Percentiles rank a stretch among this genome's conserved stretches.
phyloP scores from a whole-genome alignment of 192 early-diverging fungal species.

The Podila epigama region DNA sequence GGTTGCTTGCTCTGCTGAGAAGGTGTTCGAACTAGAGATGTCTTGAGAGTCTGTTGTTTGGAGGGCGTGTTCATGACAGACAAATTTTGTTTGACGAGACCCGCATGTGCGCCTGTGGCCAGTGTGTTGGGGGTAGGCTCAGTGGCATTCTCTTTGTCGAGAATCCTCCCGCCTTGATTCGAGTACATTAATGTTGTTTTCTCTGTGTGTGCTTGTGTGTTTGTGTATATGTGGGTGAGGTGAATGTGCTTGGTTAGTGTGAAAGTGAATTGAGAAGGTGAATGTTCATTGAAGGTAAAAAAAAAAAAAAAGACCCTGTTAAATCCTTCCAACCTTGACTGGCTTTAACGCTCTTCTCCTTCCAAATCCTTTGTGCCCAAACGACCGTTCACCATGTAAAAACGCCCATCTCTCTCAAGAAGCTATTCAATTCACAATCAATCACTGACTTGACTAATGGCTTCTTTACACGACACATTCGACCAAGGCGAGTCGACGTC shows the following conservation, averaged over 20 bases:
- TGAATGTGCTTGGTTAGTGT: too few relatives aligned
- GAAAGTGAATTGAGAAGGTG: too few relatives aligned
- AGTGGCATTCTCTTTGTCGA: constrained; percentile 46
- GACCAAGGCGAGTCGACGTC: constrained; percentile 9
- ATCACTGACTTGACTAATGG: background rate
- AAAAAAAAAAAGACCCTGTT: background rate
- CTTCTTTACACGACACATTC: background rate
- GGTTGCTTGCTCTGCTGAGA: constrained; percentile 10
- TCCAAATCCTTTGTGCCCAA: background rate
- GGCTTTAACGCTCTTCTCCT: background rate
- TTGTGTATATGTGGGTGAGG: background rate
- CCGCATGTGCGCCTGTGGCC: background rate
- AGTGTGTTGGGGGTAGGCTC: constrained; percentile 1
- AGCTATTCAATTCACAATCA: background rate
- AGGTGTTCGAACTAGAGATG: constrained; percentile 2
- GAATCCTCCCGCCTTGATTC: constrained; percentile 15
- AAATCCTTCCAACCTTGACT: background rate
- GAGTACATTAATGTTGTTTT: constrained; percentile 14
- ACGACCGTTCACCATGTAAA: too few relatives aligned
- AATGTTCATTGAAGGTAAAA: too few relatives aligned
- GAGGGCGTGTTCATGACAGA: constrained; percentile 2
- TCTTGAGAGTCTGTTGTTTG: constrained; percentile 7
- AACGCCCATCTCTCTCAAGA: too few relatives aligned
- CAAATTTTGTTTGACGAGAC: constrained; percentile 11
- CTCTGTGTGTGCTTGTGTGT: background rate